These are phyloP conservation scores for Lanmaoa pseudosensibilis DNA, from an alignment of 768 basidiomycete genomes.

Conservation along the genomic window DNA sequence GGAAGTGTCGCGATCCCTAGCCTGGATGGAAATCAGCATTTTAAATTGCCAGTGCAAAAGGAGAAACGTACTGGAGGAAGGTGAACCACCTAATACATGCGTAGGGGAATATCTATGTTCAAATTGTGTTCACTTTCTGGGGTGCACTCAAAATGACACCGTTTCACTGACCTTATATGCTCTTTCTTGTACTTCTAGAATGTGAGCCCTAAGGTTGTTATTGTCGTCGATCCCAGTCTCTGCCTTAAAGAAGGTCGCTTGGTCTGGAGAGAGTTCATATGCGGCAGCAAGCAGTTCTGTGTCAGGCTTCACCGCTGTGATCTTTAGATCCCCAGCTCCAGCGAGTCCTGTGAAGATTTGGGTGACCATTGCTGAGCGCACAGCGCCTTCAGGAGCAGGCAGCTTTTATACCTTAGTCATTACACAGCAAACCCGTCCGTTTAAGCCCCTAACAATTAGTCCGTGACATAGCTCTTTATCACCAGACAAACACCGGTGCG, in stretches of 20 bases:
- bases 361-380: background rate
- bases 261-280: slow-evolving; percentile 13
- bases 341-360: background rate
- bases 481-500: background rate
- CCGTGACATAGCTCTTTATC: too few species aligned
- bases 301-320: background rate
- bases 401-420: background rate
- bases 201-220: slow-evolving; percentile 28
- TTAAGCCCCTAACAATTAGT: background rate
- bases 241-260: slow-evolving; percentile 28
- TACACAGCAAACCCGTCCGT: background rate
- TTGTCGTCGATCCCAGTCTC: slow-evolving; percentile 32
- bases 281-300: background rate
- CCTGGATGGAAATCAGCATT: slow-evolving; percentile 1
- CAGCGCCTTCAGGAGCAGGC: too few species aligned
- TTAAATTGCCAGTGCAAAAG: background rate
- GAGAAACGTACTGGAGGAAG: slow-evolving; percentile 23
- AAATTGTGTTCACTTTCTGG: background rate
- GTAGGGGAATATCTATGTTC: slow-evolving; percentile 29
- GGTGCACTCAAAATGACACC: background rate
- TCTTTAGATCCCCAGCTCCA: slow-evolving; percentile 12
- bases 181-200: slow-evolving; percentile 30
- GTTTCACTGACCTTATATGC: slow-evolving; percentile 29
- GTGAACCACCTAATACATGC: slow-evolving; percentile 26
- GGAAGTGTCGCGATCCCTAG: slow-evolving; percentile 11